Base-by-base conservation (phyloP, 331 rosid species). In the Rosa hybrid region DNA sequence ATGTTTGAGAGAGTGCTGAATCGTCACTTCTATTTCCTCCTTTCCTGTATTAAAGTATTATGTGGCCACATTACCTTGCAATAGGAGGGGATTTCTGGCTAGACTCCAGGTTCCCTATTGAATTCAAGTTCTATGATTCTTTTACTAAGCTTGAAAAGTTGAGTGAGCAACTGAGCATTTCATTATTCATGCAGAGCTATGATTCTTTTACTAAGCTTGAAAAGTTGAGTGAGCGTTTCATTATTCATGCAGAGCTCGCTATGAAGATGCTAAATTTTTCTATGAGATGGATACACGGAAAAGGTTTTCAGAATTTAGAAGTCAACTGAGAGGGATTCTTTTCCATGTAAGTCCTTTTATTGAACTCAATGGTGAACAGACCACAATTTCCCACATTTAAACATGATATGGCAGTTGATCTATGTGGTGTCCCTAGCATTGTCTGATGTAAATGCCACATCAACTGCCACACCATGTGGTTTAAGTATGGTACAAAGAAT, bases 191-290 rank as follows among this genome's bases (percentile, higher is more conserved):
- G 86, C 89, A 94, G 98, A 83, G 97, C 98, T 74, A 23, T 72
- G 23, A 38, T 56, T 39, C 71, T 65, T 81, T 62, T 59, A 63
- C 68, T 74, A 54, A 74, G 62, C 39, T 50, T 78, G 73, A 27
- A 70, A 74, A 49, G 41, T 76, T 50, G 34, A 83, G 56, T 45
- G 77, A 44, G n/a, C 65, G 7, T 71, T 41, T 69, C 65, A 20
- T 49, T 71, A 54, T 87, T 68, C 73, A 77, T 92, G 86, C 89
- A 94, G 98, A 83, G 97, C 98, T 74, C 96, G 96, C 77, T 94
- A 91, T 83, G 98, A 94, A 87, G 98, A 94, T 92, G 98, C 98
- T 1, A 94, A 92, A 76, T 94, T 94, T 88, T 94, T 94, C 87
- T 94, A 94, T 64, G 93, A 84, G 90, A 79, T 85, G 84, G 98